Percentiles rank a stretch among this genome's conserved stretches.
Evolutionary conservation across 345 rosid species (phyloP).

Genomic region (Raphanus raphanistrum): DNA sequence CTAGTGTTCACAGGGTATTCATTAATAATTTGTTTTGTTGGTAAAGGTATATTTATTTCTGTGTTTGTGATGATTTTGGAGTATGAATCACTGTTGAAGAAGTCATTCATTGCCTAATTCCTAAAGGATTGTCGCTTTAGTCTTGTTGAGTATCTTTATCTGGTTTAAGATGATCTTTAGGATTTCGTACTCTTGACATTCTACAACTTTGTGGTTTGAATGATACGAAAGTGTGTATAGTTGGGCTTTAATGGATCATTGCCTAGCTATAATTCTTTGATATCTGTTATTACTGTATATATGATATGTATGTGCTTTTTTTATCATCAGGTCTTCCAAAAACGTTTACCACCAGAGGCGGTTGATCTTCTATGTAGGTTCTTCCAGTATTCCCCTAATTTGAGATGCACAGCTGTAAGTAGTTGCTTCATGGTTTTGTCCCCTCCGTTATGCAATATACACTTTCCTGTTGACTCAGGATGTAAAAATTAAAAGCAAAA

Average conservation of each 20-base stretch:
- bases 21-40: conserved; percentile 5
- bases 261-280: neutral
- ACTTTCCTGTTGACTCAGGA: neutral
- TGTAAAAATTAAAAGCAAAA: neutral
- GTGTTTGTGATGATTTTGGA: conserved; percentile 14
- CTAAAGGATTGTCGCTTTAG: no score
- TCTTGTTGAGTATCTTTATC: no score
- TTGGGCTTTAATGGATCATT: neutral
- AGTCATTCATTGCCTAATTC: neutral
- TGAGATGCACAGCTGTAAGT: conserved; percentile 97
- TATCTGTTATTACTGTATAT: neutral
- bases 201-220: neutral
- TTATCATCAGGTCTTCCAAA: conserved; percentile 48
- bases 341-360: conserved; percentile 93
- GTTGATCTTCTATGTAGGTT: conserved; percentile 95
- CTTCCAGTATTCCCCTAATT: conserved; percentile 93
- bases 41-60: neutral
- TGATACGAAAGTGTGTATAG: neutral
- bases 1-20: conserved; percentile 4
- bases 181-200: no score
- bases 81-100: neutral
- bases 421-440: neutral
- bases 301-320: conserved; percentile 5
- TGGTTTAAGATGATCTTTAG: no score
- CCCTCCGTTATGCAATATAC: neutral